A percentile compares a stretch with the other conserved stretches of the same genome.
These are phyloP conservation scores for Metschnikowia vanudenii DNA, from an alignment of 805 yeast genomes.

Conservation along the genomic window DNA sequence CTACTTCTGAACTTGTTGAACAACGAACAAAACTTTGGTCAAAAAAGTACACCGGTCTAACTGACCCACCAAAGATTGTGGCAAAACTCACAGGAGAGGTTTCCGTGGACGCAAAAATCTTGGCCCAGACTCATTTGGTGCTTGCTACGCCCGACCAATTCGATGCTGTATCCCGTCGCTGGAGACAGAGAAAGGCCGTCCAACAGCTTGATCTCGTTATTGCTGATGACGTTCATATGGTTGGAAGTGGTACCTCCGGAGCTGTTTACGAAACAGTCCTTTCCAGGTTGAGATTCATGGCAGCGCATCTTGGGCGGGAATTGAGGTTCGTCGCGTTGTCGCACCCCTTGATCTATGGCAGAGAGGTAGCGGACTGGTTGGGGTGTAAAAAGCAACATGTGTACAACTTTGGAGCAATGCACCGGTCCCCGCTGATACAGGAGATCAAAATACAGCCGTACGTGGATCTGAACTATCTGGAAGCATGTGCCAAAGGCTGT, in stretches of 20 bases:
- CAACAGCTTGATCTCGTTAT: conserved; percentile 67
- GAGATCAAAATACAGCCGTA: conserved; percentile 52
- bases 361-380: conserved; percentile 84
- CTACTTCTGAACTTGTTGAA: conserved; percentile 58
- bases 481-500: conserved; percentile 3
- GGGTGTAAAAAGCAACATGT: conserved; percentile 62
- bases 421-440: conserved; percentile 54
- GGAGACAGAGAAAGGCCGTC: conserved; percentile 76
- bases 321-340: conserved; percentile 68
- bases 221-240: conserved; percentile 67
- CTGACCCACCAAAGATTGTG: conserved; percentile 55
- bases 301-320: conserved; percentile 56
- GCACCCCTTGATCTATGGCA: conserved; percentile 67
- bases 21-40: conserved; percentile 50
- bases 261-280: conserved; percentile 65
- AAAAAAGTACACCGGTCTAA: conserved; percentile 43
- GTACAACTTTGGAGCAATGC: conserved; percentile 68
- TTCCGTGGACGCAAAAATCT: conserved; percentile 49
- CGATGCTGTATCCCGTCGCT: conserved; percentile 68
- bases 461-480: conserved; percentile 2
- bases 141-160: conserved; percentile 80
- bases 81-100: conserved; percentile 54
- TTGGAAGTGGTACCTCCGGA: conserved; percentile 60
- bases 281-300: conserved; percentile 69
- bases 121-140: conserved; percentile 64